phyloP scores from a whole-genome alignment of 345 rosid species.

The Camelina sativa region DNA sequence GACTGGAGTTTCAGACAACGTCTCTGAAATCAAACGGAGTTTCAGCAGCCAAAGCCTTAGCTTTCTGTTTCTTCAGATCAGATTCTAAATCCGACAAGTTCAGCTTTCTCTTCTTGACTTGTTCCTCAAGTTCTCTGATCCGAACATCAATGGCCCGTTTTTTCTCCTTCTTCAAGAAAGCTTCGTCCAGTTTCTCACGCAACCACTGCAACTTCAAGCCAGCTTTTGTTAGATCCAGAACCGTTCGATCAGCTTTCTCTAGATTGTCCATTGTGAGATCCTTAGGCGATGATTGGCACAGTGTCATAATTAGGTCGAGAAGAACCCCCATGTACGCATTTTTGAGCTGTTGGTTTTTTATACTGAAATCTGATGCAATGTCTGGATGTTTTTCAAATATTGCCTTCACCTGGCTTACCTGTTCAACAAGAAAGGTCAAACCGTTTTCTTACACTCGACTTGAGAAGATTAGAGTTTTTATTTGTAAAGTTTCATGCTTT shows the following conservation, averaged over 20 bases:
- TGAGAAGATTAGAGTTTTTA: slow-evolving; percentile 10
- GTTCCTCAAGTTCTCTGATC: slow-evolving; percentile 40
- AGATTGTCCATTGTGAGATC: slow-evolving; percentile 33
- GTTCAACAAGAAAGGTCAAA: slow-evolving; percentile 16
- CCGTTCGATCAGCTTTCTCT: slow-evolving; percentile 39
- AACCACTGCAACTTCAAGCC: slow-evolving; percentile 42
- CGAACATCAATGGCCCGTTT: slow-evolving; percentile 18
- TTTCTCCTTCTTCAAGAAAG: slow-evolving; percentile 41
- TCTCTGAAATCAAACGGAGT: slow-evolving; percentile 28
- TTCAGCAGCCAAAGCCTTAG: slow-evolving; percentile 26
- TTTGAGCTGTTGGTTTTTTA: slow-evolving; percentile 42
- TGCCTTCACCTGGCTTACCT: slow-evolving; percentile 38
- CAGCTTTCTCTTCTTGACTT: slow-evolving; percentile 38
- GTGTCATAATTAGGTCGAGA: slow-evolving; percentile 37
- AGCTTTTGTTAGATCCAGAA: slow-evolving; percentile 42
- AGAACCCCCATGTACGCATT: slow-evolving; percentile 46
- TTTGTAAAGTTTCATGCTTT: slow-evolving; percentile 2
- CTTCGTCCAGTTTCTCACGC: slow-evolving; percentile 41
- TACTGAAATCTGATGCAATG: slow-evolving; percentile 31
- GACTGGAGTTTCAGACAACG: slow-evolving; percentile 21
- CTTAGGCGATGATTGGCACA: slow-evolving; percentile 23
- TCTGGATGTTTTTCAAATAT: slow-evolving; percentile 41
- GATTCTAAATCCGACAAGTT: slow-evolving; percentile 36
- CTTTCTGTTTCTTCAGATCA: slow-evolving; percentile 40
- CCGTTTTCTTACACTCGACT: not conserved